Evolutionary conservation across 73 alveolate species (phyloP), one percentile per base, ranked within the genome.

Genomic region (Tetrahymena thermophila): DNA sequence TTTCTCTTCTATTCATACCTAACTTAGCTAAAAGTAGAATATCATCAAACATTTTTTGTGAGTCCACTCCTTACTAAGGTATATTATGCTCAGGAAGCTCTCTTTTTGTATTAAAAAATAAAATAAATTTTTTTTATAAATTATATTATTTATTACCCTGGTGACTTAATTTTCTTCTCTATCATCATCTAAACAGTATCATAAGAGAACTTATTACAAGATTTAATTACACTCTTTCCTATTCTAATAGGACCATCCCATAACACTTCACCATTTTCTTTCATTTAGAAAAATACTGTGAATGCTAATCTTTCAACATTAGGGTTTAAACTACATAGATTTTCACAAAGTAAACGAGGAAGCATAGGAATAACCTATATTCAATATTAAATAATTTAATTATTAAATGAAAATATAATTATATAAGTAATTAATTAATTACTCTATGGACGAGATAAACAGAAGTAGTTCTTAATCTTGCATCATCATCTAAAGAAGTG

Each of bases 261-360:
- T 83, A 99, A 94, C 14, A 99, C 99, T 56, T 95, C 97, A 40
- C 97, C 97, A 28, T 85, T 94, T 34, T 44, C 84, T 50, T 35
- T 85, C 34, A 95, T 89, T 17, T 56, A 71, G 94, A 95, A 95
- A 93, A 85, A 95, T 8, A 95, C 97, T 43, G 99, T 96, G 96
- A 98, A 99, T 43, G 99, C 99, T n/a, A 99, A 94, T 96, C 99
- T 96, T 93, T 99, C 99, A 83, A 97, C 98, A 58, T 96, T 97
- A 16, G 98, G 98, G 25, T 98, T 98, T 43, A 99, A 96, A 56
- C 99, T 98, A 96, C 99, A 99, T 35, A 99, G 97, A 93, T 98
- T 98, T 94, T 98, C 99, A 95, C 99, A 98, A 17, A 99, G 97
- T 37, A 99, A 97, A 85, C 99, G 98, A 16, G 99, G 99, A 50